Base-by-base conservation (phyloP, 148 eudicot genomes). In the Persicaria maculosa region DNA sequence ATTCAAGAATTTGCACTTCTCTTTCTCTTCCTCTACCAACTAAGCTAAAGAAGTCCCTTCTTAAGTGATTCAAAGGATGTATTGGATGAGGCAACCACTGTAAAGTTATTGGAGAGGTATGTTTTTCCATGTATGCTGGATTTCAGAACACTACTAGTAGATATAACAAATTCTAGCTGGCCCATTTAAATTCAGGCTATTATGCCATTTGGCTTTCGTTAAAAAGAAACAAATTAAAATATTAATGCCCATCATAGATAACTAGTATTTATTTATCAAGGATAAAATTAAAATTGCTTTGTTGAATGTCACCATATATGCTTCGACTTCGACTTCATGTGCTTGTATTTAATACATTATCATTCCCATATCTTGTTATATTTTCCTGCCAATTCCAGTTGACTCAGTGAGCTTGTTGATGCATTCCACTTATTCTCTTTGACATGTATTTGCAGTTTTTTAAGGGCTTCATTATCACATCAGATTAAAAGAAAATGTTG, bases 21-120 rank as follows among this genome's bases (percentile, higher is more conserved):
- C n/a, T n/a, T n/a, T n/a, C n/a, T n/a, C n/a, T n/a, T n/a, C n/a
- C n/a, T n/a, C n/a, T n/a, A n/a, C n/a, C n/a, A n/a, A n/a, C n/a
- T n/a, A n/a, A n/a, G n/a, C n/a, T n/a, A n/a, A n/a, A n/a, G n/a
- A n/a, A n/a, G n/a, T n/a, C n/a, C 96, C 80, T 95, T 95, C 76
- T 84, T 95, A 36, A 83, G 96, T 81, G 99, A 95, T 84, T 83
- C 88, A 77, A 95, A 90, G 89, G 97, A 95, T 82, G 97, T 95
- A 55, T 83, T 95, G 87, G 99, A 95, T 88, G 99, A 95, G 83
- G 92, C 91, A 55, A 95, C 99, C 59, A 95, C 99, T 25, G 84
- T 95, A 87, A 95, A 86, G 77, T 84, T 92, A 75, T 74, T 95
- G 75, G 96, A 92, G 83, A 92, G 99, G 99, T 92, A n/a, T 61